Percentiles rank a stretch among this genome's conserved stretches.
phyloP scores from a whole-genome alignment of 495 filamentous ascomycete genomes.

The Hypoxylon lenormandii region DNA sequence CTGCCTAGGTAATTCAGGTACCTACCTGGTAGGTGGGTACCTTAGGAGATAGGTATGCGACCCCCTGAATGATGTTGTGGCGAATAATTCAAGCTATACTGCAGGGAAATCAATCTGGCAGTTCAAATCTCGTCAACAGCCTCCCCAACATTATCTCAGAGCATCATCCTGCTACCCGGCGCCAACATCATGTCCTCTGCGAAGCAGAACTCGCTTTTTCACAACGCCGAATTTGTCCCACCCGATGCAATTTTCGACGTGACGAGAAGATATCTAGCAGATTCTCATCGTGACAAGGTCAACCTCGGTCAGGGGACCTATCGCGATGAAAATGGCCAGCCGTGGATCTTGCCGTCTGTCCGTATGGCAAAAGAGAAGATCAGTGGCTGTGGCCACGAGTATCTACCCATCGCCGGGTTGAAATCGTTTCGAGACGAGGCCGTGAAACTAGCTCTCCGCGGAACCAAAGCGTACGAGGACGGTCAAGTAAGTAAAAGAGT shows the following conservation, averaged over 20 bases:
- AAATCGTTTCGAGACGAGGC: slow-evolving; percentile 38
- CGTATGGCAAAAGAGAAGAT: slow-evolving; percentile 58
- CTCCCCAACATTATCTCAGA: too few relatives aligned
- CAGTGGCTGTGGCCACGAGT: slow-evolving; percentile 57
- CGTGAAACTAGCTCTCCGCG: slow-evolving; percentile 5
- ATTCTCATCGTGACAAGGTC: slow-evolving; percentile 62
- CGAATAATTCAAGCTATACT: too few relatives aligned
- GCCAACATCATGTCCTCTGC: slow-evolving; percentile 5
- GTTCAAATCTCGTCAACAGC: too few relatives aligned
- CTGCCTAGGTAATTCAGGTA: too few relatives aligned
- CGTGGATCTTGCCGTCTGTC: slow-evolving; percentile 65
- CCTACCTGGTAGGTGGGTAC: too few relatives aligned
- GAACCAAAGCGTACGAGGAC: slow-evolving; percentile 7
- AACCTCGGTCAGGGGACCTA: slow-evolving; percentile 60
- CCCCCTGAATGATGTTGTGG: too few relatives aligned
- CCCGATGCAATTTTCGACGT: slow-evolving; percentile 55
- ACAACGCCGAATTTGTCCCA: slow-evolving; percentile 35
- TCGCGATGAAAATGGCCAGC: slow-evolving; percentile 66
- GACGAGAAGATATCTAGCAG: slow-evolving; percentile 52
- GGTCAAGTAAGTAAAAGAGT: slow-evolving; percentile 1
- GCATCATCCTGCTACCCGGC: neutral
- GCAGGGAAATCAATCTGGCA: too few relatives aligned
- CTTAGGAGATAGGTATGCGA: too few relatives aligned
- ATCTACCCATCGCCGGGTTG: slow-evolving; percentile 56
- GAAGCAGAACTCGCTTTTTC: slow-evolving; percentile 2